phyloP scores from a whole-genome alignment of 139 green algal genomes.

The Auxenochlorella protothecoides region DNA sequence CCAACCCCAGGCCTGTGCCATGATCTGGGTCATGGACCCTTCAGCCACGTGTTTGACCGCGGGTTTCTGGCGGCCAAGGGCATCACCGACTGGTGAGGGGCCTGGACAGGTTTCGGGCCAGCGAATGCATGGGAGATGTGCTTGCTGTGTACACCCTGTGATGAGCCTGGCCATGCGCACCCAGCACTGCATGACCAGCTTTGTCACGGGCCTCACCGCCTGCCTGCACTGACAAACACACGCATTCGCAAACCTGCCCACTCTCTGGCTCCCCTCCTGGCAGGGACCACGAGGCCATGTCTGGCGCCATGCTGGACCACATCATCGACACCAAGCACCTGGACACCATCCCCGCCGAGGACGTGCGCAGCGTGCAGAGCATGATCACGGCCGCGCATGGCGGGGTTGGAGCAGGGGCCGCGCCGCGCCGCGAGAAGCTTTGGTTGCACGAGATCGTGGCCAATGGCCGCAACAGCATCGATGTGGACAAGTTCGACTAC shows the following conservation, averaged over 20 bases:
- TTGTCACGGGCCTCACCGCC: too few species aligned
- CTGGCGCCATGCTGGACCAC: constrained; percentile 42
- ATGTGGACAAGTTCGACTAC: constrained; percentile 83
- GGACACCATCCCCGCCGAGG: constrained; percentile 10
- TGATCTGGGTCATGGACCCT: constrained; percentile 89
- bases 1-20: constrained; percentile 66
- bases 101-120: too few species aligned
- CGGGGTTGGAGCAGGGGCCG: background rate
- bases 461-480: constrained; percentile 64
- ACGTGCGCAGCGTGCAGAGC: constrained; percentile 12
- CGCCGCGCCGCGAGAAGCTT: constrained; percentile 15
- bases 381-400: constrained; percentile 29
- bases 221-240: too few species aligned
- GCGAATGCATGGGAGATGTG: too few species aligned
- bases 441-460: constrained; percentile 73
- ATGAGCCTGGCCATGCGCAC: too few species aligned
- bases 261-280: background rate
- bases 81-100: constrained; percentile 31
- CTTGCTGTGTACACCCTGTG: too few species aligned
- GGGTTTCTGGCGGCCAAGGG: constrained; percentile 49
- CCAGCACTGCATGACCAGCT: too few species aligned
- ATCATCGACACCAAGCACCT: constrained; percentile 45
- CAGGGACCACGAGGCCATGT: constrained; percentile 69
- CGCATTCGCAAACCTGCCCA: too few species aligned
- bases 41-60: constrained; percentile 79